phyloP scores from a whole-genome alignment of 441 rosid species.

The Melastoma candidum region DNA sequence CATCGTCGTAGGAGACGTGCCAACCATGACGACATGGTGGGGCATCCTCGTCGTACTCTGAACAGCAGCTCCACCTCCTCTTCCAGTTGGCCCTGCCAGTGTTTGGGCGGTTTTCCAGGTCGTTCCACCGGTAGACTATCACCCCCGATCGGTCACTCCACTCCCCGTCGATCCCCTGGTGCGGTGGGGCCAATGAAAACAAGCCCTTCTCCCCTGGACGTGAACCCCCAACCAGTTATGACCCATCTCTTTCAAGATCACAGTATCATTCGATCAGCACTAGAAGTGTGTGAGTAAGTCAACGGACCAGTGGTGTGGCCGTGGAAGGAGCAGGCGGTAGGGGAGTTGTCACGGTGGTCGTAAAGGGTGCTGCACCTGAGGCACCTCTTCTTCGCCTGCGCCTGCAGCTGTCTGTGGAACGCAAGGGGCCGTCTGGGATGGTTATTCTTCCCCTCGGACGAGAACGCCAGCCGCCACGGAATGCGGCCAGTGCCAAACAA shows the following conservation, averaged over 20 bases:
- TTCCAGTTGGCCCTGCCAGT: slow-evolving; percentile 43
- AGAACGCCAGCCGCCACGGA: too few relatives aligned
- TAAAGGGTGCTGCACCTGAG: slow-evolving; percentile 34
- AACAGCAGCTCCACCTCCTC: slow-evolving; percentile 52
- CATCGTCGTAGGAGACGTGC: too few relatives aligned
- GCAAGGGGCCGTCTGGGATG: too few relatives aligned
- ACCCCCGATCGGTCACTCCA: slow-evolving; percentile 48
- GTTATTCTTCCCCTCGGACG: too few relatives aligned
- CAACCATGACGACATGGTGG: slow-evolving; percentile 28
- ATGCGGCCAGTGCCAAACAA: too few relatives aligned
- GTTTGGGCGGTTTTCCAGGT: slow-evolving; percentile 32
- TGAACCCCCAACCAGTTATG: too few relatives aligned
- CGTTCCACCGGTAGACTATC: slow-evolving; percentile 42
- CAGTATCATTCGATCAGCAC: too few relatives aligned
- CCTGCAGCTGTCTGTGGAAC: neutral
- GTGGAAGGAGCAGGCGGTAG: slow-evolving; percentile 40
- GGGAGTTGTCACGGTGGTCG: slow-evolving; percentile 32
- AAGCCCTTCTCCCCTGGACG: slow-evolving; percentile 31
- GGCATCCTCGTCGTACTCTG: slow-evolving; percentile 36
- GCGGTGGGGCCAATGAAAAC: slow-evolving; percentile 42
- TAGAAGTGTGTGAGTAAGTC: too few relatives aligned
- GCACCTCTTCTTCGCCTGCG: slow-evolving; percentile 29
- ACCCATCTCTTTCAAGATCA: too few relatives aligned
- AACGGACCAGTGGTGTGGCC: slow-evolving; percentile 39
- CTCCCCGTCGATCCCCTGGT: slow-evolving; percentile 52